Percentiles rank a stretch among this genome's conserved stretches.
These are phyloP conservation scores for Wickerhamomyces silvicola DNA, from an alignment of 805 yeast genomes.

Conservation along the genomic window DNA sequence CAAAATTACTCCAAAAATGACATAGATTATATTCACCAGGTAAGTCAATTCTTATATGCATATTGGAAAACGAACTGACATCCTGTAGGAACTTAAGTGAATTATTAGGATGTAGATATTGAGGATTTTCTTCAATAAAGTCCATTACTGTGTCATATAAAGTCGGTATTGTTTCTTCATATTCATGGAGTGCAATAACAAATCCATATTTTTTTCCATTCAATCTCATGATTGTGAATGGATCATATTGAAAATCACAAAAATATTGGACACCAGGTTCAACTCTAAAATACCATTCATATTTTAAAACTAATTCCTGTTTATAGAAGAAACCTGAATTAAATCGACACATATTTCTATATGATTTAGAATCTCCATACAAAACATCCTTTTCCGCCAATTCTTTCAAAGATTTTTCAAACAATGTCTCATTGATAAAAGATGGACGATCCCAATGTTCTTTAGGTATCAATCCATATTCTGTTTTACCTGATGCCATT, in stretches of 20 bases:
- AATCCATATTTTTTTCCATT: conserved; percentile 81
- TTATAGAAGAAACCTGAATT: conserved; percentile 88
- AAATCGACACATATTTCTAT: conserved; percentile 93
- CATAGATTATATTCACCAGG: conserved; percentile 63
- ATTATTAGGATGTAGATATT: conserved; percentile 58
- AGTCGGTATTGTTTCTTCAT: conserved; percentile 78
- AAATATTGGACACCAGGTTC: conserved; percentile 87
- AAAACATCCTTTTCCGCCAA: conserved; percentile 43
- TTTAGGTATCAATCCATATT: conserved; percentile 58
- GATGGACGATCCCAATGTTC: conserved; percentile 77
- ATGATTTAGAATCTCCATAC: conserved; percentile 60
- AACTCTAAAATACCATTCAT: conserved; percentile 91
- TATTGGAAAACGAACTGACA: conserved; percentile 33
- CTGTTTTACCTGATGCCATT: conserved; percentile 58
- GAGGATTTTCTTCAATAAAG: conserved; percentile 50
- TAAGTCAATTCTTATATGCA: conserved; percentile 25
- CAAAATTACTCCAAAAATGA: conserved; percentile 87
- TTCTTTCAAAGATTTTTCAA: conserved; percentile 39
- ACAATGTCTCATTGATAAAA: conserved; percentile 54
- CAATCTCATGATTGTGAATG: conserved; percentile 73
- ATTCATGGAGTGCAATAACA: conserved; percentile 78
- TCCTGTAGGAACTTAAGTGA: conserved; percentile 52
- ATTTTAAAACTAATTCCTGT: conserved; percentile 62
- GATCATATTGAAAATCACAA: conserved; percentile 87
- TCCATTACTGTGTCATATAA: conserved; percentile 71